Conservation (phyloP, 1,284 basidiomycete genomes). For the Rhodotorula sp. region DNA sequence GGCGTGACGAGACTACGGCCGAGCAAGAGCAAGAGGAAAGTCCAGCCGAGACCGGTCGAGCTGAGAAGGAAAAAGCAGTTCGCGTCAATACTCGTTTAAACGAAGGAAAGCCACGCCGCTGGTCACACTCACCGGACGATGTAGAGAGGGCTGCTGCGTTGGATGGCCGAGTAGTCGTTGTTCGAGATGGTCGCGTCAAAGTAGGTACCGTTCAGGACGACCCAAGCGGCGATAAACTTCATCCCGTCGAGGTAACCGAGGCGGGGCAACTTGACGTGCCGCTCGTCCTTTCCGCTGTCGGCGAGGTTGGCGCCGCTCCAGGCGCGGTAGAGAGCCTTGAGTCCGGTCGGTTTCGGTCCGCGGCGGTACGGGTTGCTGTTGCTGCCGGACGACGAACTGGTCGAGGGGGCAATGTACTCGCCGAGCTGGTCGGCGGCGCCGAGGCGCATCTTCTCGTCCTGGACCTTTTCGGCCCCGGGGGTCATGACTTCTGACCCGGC, state of each 20-base stretch:
- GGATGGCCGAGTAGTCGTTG: constrained; percentile 45
- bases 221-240: constrained; percentile 47
- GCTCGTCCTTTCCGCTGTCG: constrained; percentile 42
- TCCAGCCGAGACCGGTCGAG: constrained; percentile 46
- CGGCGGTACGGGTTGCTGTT: constrained; percentile 33
- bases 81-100: background rate
- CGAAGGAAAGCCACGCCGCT: too few species aligned
- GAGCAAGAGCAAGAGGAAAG: constrained; percentile 45
- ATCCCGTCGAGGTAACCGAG: constrained; percentile 48
- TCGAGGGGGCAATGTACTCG: constrained; percentile 31
- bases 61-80: constrained; percentile 12
- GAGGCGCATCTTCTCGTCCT: constrained; percentile 34
- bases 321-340: constrained; percentile 35
- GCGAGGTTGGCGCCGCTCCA: constrained; percentile 37
- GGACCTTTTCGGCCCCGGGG: constrained; percentile 30
- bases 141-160: constrained; percentile 45
- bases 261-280: constrained; percentile 42
- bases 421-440: constrained; percentile 35
- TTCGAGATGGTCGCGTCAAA: constrained; percentile 45
- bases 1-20: constrained; percentile 46
- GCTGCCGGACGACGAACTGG: constrained; percentile 8
- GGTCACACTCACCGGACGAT: constrained; percentile 42
- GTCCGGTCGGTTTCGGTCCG: constrained; percentile 38
- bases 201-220: constrained; percentile 48
- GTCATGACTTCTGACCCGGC: constrained; percentile 39